These are phyloP conservation scores for Prunella vulgaris DNA, from an alignment of 257 asterid species.

Conservation along the genomic window DNA sequence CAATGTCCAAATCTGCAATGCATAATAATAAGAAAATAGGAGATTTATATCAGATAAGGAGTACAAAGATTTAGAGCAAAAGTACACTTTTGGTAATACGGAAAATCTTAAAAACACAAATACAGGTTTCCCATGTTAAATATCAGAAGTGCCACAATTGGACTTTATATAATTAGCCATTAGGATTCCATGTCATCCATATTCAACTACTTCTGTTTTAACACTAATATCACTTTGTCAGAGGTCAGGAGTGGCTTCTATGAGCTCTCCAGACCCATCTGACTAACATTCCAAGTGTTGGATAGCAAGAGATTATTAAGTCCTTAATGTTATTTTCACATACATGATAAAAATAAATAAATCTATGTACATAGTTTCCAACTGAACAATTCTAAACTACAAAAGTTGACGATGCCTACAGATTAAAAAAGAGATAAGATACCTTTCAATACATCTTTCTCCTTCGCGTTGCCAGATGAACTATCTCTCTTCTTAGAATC, in stretches of 20 bases:
- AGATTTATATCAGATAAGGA: conserved; percentile 9
- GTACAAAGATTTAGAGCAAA: not conserved
- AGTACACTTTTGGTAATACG: not conserved
- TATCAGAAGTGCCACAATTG: not conserved
- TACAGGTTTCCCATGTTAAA: conserved; percentile 2
- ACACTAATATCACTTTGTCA: not conserved
- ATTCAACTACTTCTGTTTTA: not conserved
- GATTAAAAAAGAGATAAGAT: conserved; percentile 12
- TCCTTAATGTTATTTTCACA: not conserved
- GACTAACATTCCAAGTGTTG: not conserved
- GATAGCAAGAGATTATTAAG: conserved; percentile 16
- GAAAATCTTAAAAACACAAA: not conserved
- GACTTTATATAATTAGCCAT: not conserved
- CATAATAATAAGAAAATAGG: conserved; percentile 20
- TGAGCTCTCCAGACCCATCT: conserved; percentile 16
- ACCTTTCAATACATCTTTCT: conserved; percentile 62
- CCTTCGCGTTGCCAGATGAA: conserved; percentile 36
- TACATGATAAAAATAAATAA: not conserved
- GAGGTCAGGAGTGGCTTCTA: conserved; percentile 12
- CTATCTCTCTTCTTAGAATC: conserved; percentile 47
- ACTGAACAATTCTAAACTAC: conserved; percentile 2
- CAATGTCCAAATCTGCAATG: conserved; percentile 78
- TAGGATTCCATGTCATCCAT: conserved; percentile 8
- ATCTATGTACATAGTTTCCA: not conserved
- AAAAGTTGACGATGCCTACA: not conserved